Conservation (phyloP, 164 flowering plant genomes). For the Annona squamosa region DNA sequence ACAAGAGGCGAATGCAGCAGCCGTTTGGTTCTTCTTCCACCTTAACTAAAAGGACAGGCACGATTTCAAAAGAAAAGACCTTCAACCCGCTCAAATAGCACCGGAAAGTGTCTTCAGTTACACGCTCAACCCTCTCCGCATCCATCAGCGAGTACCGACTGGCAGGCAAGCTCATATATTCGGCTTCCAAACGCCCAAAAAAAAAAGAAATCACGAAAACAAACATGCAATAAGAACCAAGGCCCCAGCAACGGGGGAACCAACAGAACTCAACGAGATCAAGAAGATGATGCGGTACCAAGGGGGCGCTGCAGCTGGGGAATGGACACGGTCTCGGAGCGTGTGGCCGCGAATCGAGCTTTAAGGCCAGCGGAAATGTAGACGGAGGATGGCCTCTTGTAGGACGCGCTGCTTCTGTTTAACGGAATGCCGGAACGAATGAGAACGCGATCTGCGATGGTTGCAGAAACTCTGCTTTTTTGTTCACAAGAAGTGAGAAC, state of each 20-base stretch:
- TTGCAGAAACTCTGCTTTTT: neutral
- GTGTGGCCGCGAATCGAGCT: slow-evolving; percentile 65
- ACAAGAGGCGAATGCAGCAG: slow-evolving; percentile 71
- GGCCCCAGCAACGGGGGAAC: neutral
- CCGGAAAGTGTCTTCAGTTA: slow-evolving; percentile 75
- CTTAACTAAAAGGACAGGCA: slow-evolving; percentile 72
- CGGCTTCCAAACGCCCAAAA: slow-evolving; percentile 31
- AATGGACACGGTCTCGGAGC: slow-evolving; percentile 53
- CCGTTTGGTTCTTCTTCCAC: slow-evolving; percentile 76
- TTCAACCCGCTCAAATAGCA: slow-evolving; percentile 68
- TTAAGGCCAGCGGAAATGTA: slow-evolving; percentile 36
- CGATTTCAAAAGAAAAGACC: slow-evolving; percentile 77
- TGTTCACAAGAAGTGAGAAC: too few species aligned
- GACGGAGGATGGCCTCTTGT: slow-evolving; percentile 9
- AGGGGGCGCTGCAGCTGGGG: slow-evolving; percentile 65
- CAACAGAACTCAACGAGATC: neutral
- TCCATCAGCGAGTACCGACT: slow-evolving; percentile 93
- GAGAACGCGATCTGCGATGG: neutral
- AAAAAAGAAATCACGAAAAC: neutral
- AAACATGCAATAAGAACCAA: neutral
- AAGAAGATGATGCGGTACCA: slow-evolving; percentile 23
- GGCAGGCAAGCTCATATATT: slow-evolving; percentile 90
- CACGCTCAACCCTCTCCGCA: slow-evolving; percentile 83
- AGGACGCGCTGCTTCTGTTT: neutral
- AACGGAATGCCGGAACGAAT: neutral